Evolutionary conservation across 192 early-diverging fungal species (phyloP).

Genomic region (Tieghemiomyces parasiticus): DNA sequence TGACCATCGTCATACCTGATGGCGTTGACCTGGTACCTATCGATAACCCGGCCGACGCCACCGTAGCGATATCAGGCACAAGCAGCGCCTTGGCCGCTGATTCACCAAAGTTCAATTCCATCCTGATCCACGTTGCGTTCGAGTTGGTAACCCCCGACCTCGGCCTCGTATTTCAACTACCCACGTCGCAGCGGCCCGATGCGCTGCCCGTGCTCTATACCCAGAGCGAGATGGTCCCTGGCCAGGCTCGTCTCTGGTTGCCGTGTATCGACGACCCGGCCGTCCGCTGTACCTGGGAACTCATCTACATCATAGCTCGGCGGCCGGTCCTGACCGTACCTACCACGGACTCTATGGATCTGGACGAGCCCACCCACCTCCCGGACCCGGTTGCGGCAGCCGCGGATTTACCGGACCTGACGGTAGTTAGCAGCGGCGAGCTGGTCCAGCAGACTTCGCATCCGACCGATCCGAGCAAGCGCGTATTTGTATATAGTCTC

Average conservation of each 20-base stretch:
- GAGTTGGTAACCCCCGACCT: slow-evolving; percentile 17
- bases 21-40: slow-evolving; percentile 8
- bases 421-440: slow-evolving; percentile 53
- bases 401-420: slow-evolving; percentile 28
- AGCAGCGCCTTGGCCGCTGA: neutral
- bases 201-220: slow-evolving; percentile 31
- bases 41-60: neutral
- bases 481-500: slow-evolving; percentile 52
- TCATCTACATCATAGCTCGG: slow-evolving; percentile 52
- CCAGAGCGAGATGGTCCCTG: slow-evolving; percentile 45
- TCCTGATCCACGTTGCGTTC: slow-evolving; percentile 18
- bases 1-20: slow-evolving; percentile 16
- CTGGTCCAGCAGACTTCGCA: slow-evolving; percentile 46
- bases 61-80: slow-evolving; percentile 1
- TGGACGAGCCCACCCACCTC: neutral
- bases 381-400: neutral
- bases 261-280: slow-evolving; percentile 57
- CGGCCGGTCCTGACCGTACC: slow-evolving; percentile 8
- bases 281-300: slow-evolving; percentile 64
- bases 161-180: slow-evolving; percentile 19
- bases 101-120: neutral
- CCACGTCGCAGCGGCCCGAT: slow-evolving; percentile 3
- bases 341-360: too few species aligned
- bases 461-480: slow-evolving; percentile 35
- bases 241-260: slow-evolving; percentile 55